phyloP scores from a whole-genome alignment of 2,329 filamentous ascomycete species.

The Allantophomopsis lycopodina region DNA sequence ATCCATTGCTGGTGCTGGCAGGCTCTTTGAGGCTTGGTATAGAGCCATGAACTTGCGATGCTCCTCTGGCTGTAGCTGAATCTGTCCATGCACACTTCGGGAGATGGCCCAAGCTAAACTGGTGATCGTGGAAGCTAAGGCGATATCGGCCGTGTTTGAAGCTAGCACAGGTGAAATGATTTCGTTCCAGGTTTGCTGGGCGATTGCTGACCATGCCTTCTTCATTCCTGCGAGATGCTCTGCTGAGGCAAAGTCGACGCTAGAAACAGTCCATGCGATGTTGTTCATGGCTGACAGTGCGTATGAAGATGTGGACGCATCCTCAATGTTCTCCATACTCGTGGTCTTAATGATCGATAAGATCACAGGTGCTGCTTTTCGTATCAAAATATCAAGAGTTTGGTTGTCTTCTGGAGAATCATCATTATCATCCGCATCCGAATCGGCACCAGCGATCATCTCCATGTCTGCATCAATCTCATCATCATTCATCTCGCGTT shows the following conservation, averaged over 20 bases:
- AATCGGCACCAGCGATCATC: constrained; percentile 36
- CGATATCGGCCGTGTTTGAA: constrained; percentile 45
- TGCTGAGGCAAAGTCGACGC: constrained; percentile 41
- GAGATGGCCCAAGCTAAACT: constrained; percentile 53
- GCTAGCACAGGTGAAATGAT: constrained; percentile 41
- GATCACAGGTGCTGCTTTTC: constrained; percentile 14
- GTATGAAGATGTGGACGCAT: constrained; percentile 31
- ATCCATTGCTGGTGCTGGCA: constrained; percentile 12
- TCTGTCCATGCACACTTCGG: constrained; percentile 34
- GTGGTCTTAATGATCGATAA: constrained; percentile 8
- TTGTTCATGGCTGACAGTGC: constrained; percentile 52
- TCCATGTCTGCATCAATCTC: constrained; percentile 52
- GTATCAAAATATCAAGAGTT: constrained; percentile 16
- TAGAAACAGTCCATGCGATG: constrained; percentile 51
- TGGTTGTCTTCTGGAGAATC: constrained; percentile 20
- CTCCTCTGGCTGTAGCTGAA: constrained; percentile 36
- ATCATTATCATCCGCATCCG: constrained; percentile 21
- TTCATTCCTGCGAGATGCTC: constrained; percentile 34
- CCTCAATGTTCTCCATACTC: constrained; percentile 11
- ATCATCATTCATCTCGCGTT: constrained; percentile 40
- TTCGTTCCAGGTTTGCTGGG: constrained; percentile 41
- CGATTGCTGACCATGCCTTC: constrained; percentile 37
- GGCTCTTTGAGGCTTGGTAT: constrained; percentile 41
- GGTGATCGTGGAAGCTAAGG: constrained; percentile 47
- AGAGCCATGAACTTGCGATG: constrained; percentile 51